A percentile compares a stretch with the other conserved stretches of the same genome.
phyloP scores from a whole-genome alignment of 345 rosid genomes.

The Eucalyptus pauciflora region DNA sequence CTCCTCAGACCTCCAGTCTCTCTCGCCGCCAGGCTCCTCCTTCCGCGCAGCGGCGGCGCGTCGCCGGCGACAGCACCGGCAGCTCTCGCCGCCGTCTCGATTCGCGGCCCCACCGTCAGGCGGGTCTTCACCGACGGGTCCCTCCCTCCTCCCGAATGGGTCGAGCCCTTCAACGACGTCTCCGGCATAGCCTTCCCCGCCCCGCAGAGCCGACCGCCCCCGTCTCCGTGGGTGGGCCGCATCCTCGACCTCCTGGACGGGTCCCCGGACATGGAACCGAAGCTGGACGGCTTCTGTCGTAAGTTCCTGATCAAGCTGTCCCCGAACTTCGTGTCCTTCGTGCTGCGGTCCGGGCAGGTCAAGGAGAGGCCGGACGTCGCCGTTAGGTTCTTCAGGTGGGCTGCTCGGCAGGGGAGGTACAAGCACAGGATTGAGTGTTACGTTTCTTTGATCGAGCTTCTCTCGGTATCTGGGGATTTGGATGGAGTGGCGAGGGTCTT shows the following conservation, averaged over 20 bases:
- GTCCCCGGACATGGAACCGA: slow-evolving; percentile 55
- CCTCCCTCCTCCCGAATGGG: slow-evolving; percentile 86
- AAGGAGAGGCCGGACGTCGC: slow-evolving; percentile 31
- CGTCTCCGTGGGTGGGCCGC: slow-evolving; percentile 74
- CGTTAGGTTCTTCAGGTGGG: slow-evolving; percentile 69
- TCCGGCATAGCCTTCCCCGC: slow-evolving; percentile 47
- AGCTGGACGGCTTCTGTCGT: slow-evolving; percentile 43
- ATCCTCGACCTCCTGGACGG: slow-evolving; percentile 54
- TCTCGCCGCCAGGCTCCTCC: neutral
- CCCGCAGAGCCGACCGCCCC: slow-evolving; percentile 23
- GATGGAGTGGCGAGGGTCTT: slow-evolving; percentile 34
- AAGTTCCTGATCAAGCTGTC: slow-evolving; percentile 67
- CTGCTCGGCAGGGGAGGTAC: slow-evolving; percentile 67
- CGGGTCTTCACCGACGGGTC: neutral
- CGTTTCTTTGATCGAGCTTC: slow-evolving; percentile 51
- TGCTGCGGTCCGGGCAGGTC: slow-evolving; percentile 29
- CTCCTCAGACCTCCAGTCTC: neutral
- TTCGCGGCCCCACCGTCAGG: neutral
- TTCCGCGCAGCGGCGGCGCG: neutral
- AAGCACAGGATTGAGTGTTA: slow-evolving; percentile 62
- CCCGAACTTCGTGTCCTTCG: slow-evolving; percentile 62
- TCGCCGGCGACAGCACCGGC: neutral
- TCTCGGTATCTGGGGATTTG: slow-evolving; percentile 34
- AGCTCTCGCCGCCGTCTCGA: neutral
- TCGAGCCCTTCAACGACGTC: slow-evolving; percentile 66